A percentile compares a stretch with the other conserved stretches of the same genome.
Conservation (phyloP, 164 flowering plant genomes). For the Umbellularia californica region DNA sequence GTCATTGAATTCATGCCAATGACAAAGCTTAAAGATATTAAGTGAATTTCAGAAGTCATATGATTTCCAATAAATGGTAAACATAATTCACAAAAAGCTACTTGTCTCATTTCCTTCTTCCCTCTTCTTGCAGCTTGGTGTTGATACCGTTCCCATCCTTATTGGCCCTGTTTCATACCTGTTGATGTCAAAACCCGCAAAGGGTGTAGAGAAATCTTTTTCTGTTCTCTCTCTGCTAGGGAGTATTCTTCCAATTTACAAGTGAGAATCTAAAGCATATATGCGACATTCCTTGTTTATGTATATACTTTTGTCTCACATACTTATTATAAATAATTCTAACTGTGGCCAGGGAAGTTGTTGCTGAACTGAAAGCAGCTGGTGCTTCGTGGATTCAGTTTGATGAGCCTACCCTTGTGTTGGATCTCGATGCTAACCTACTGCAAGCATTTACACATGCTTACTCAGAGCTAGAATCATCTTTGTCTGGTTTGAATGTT, state of each 20-base stretch:
- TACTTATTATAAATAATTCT: not conserved
- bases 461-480: slow-evolving; percentile 64
- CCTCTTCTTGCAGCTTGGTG: slow-evolving; percentile 50
- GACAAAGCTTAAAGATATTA: not conserved
- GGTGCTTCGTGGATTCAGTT: slow-evolving; percentile 92
- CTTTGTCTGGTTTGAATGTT: slow-evolving; percentile 66
- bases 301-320: not conserved
- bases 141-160: slow-evolving; percentile 63
- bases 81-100: too few relatives aligned
- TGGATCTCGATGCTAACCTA: slow-evolving; percentile 71
- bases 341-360: slow-evolving; percentile 45
- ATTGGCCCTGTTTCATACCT: slow-evolving; percentile 75
- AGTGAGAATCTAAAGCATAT: slow-evolving; percentile 33
- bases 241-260: slow-evolving; percentile 62
- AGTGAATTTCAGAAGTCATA: not conserved
- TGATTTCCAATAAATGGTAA: not conserved
- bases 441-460: slow-evolving; percentile 74
- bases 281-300: not conserved
- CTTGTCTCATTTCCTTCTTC: too few relatives aligned
- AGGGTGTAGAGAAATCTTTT: slow-evolving; percentile 69
- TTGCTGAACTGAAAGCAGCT: slow-evolving; percentile 75
- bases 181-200: slow-evolving; percentile 69
- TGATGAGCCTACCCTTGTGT: slow-evolving; percentile 79
- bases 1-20: not conserved
- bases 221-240: slow-evolving; percentile 53